Conservation (phyloP, 768 basidiomycete species). For the Harrya chromipes region DNA sequence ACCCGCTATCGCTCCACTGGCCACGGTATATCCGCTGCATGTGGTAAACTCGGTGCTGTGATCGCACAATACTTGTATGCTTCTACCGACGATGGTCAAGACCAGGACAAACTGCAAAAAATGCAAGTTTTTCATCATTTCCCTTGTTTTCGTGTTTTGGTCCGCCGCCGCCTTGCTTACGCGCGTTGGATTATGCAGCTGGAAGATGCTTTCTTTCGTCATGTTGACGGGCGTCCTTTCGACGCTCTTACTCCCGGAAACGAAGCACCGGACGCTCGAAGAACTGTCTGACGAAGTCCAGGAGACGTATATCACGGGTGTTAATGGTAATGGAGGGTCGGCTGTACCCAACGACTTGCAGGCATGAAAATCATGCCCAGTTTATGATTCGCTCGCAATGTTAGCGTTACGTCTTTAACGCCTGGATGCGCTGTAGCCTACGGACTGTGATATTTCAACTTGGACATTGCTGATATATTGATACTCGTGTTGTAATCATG, state of each 20-base stretch:
- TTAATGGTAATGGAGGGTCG: too few species aligned
- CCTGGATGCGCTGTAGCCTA: too few species aligned
- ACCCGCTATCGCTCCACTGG: slow-evolving; percentile 81
- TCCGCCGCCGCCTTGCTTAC: not conserved
- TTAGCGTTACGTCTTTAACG: too few species aligned
- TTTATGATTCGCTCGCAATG: too few species aligned
- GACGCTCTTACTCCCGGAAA: slow-evolving; percentile 73
- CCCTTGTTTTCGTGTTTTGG: too few species aligned
- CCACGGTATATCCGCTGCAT: slow-evolving; percentile 79
- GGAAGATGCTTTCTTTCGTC: slow-evolving; percentile 76
- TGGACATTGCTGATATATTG: too few species aligned
- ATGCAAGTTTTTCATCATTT: too few species aligned
- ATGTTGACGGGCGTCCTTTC: slow-evolving; percentile 81
- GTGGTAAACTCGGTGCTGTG: slow-evolving; percentile 79
- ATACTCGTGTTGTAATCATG: too few species aligned
- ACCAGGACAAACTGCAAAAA: not conserved
- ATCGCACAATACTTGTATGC: slow-evolving; percentile 53
- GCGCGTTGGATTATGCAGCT: not conserved
- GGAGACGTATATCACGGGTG: not conserved
- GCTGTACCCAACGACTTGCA: too few species aligned
- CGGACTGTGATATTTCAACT: too few species aligned
- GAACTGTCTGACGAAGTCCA: slow-evolving; percentile 60
- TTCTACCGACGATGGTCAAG: too few species aligned
- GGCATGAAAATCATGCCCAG: too few species aligned
- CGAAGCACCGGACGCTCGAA: slow-evolving; percentile 58